These are phyloP conservation scores for Terana coerulea DNA, from an alignment of 768 basidiomycete species.

Conservation along the genomic window DNA sequence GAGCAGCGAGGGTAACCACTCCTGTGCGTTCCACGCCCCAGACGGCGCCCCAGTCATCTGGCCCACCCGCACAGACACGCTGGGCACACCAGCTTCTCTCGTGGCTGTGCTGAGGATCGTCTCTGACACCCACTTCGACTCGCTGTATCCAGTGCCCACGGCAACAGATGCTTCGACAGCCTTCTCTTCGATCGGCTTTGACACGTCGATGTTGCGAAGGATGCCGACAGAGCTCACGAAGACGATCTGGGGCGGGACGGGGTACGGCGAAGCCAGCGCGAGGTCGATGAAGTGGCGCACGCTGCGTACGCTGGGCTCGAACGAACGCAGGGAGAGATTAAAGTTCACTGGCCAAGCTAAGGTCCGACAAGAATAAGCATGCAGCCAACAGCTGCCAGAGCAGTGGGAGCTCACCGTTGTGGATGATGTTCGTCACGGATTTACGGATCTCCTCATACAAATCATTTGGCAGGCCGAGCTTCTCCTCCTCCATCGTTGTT, in stretches of 20 bases:
- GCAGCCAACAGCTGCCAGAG: not conserved
- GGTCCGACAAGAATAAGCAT: not conserved
- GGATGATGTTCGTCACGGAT: constrained; percentile 35
- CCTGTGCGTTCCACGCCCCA: constrained; percentile 36
- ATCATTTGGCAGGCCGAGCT: constrained; percentile 27
- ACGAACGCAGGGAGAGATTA: constrained; percentile 27
- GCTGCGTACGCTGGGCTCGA: constrained; percentile 26
- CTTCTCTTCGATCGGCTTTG: constrained; percentile 16
- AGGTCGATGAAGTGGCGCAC: constrained; percentile 35
- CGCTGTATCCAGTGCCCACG: constrained; percentile 27
- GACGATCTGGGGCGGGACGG: constrained; percentile 26
- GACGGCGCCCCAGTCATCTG: constrained; percentile 33
- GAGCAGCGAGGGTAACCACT: constrained; percentile 36
- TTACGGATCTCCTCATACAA: constrained; percentile 26
- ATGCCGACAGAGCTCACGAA: constrained; percentile 34
- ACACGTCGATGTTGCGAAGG: constrained; percentile 13
- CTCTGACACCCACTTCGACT: constrained; percentile 32
- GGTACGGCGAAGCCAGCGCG: constrained; percentile 29
- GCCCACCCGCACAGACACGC: constrained; percentile 33
- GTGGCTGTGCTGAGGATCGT: constrained; percentile 19
- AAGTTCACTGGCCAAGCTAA: constrained; percentile 35
- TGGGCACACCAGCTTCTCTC: constrained; percentile 17
- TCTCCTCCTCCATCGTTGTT: constrained; percentile 19
- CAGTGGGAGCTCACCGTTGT: constrained; percentile 27
- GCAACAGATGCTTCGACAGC: constrained; percentile 18